Evolutionary conservation across 139 green algal genomes (phyloP), one percentile per base, ranked within the genome.

Genomic region (Protoeuglena noctilucae): DNA sequence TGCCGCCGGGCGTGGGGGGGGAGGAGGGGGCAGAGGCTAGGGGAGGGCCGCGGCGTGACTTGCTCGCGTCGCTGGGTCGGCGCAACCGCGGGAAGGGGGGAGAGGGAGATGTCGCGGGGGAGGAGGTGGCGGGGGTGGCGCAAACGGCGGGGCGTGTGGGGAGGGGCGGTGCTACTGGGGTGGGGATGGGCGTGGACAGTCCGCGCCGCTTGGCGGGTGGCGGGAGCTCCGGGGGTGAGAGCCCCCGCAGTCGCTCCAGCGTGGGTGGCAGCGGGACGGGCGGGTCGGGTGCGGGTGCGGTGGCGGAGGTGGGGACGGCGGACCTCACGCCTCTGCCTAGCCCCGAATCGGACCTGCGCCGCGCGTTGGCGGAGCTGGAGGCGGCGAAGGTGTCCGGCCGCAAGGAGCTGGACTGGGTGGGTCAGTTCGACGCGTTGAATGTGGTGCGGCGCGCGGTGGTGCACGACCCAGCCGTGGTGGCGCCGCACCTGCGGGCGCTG

Each of bases 351-450:
- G 45, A 47, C 26, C 28, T 77, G 9, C 48, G 16, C 6, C 25
- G 21, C 30, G 43, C 25, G 51, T 22, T 85, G 21, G 25, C 40
- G 28, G 66, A 64, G 55, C 60, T 84, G 50, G 48, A 67, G 48
- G 51, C 66, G 50, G 73, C 74, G 29, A 84, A 87, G 48, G 53
- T 61, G 2, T 73, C 78, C 7, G 73, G 81, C 46, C 68, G 65
- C 39, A 85, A 84, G 70, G 81, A 88, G 67, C 67, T 93, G 39
- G 74, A 93, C 67, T 93, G 83, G 83, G 67, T 74, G 50, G 73
- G 58, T 4, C 83, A 93, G 66, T 70, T 76, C 51, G 77, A 89
- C 28, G 81, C 75, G 21, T 51, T 93, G 17, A 70, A 69, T 16
- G 74, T 74, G 28, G 65, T 62, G 3, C 65, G 81, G 24, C 66